Conservation (phyloP, 1,284 basidiomycete genomes). For the Mycocalia duriaeana region DNA sequence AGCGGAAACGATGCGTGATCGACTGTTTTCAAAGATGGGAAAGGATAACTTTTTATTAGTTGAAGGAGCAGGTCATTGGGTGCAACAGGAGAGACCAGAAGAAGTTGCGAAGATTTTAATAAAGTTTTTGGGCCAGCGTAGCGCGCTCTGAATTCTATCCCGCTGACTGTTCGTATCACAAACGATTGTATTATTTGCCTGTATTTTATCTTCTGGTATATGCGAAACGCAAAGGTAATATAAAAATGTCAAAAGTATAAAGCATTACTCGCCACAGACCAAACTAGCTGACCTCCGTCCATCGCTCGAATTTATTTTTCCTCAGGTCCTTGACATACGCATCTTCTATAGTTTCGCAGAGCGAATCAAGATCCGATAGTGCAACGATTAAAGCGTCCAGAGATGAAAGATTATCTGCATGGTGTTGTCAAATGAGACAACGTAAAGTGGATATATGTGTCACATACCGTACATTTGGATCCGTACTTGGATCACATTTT, state of each 20-base stretch:
- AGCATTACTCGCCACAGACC: too few relatives aligned
- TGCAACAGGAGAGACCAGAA: conserved; percentile 48
- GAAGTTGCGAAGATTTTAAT: conserved; percentile 34
- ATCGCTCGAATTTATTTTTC: conserved; percentile 51
- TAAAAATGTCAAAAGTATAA: too few relatives aligned
- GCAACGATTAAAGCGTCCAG: conserved; percentile 74
- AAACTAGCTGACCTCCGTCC: conserved; percentile 58
- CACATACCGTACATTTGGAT: conserved; percentile 97
- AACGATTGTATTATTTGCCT: too few relatives aligned
- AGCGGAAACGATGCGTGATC: conserved; percentile 30
- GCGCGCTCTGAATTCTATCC: too few relatives aligned
- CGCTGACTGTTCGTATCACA: too few relatives aligned
- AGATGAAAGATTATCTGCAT: conserved; percentile 72
- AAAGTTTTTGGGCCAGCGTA: conserved; percentile 29
- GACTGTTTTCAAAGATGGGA: conserved; percentile 35
- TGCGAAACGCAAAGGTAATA: too few relatives aligned
- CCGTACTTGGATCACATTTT: conserved; percentile 91
- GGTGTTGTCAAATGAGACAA: background rate
- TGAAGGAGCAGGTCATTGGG: conserved; percentile 60
- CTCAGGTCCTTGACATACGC: conserved; percentile 58
- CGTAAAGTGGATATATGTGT: background rate
- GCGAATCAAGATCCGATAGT: conserved; percentile 68
- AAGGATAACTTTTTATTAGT: conserved; percentile 47
- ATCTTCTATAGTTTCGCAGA: conserved; percentile 66
- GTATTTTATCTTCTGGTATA: too few relatives aligned